phyloP scores from a whole-genome alignment of 2,329 filamentous ascomycete species.

The Aspergillus sp. region DNA sequence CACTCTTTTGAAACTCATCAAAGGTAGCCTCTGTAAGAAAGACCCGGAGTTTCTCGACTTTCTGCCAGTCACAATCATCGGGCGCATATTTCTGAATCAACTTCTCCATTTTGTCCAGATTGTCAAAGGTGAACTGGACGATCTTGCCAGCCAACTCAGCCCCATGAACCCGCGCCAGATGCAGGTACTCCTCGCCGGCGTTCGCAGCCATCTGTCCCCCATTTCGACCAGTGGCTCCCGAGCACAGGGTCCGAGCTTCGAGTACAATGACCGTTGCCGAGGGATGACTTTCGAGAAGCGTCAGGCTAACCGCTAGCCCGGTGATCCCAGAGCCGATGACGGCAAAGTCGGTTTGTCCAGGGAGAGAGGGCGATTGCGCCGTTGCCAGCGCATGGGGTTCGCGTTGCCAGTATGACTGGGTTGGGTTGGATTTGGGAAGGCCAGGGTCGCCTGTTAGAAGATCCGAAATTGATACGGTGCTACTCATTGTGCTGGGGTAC shows the following conservation, averaged over 20 bases:
- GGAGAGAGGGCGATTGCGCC: constrained; percentile 25
- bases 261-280: constrained; percentile 29
- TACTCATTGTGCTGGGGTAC: background rate
- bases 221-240: constrained; percentile 38
- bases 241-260: constrained; percentile 35
- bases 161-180: constrained; percentile 18
- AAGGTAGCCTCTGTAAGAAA: constrained; percentile 21
- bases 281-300: constrained; percentile 26
- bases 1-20: constrained; percentile 17
- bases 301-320: constrained; percentile 30
- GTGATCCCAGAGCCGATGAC: constrained; percentile 39
- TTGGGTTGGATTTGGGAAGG: constrained; percentile 35
- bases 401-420: constrained; percentile 37
- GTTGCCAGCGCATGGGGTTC: constrained; percentile 29
- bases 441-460: constrained; percentile 27
- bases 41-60: constrained; percentile 22
- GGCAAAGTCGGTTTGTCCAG: constrained; percentile 24
- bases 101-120: constrained; percentile 37
- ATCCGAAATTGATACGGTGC: background rate
- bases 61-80: constrained; percentile 21
- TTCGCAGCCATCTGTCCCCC: constrained; percentile 32
- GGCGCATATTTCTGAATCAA: constrained; percentile 34
- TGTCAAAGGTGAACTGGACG: constrained; percentile 36
- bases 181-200: constrained; percentile 24
- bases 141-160: constrained; percentile 33